Percentiles rank a stretch among this genome's conserved stretches.
Evolutionary conservation across 106 monocot genomes (phyloP).

Genomic region (Chionographis japonica): DNA sequence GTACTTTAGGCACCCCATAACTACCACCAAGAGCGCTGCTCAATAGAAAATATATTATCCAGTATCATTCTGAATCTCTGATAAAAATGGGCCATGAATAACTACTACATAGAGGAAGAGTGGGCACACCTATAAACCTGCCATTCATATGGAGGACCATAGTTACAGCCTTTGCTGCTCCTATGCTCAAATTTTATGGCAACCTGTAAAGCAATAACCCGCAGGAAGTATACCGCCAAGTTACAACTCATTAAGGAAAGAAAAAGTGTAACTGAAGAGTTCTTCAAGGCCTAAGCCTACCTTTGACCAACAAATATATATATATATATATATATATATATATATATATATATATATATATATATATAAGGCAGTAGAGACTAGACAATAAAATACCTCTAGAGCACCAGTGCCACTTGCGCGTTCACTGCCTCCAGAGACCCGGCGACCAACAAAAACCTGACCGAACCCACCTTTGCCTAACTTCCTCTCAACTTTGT

Average conservation of each 20-base stretch:
- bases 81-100: not conserved
- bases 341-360: not conserved
- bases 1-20: conserved; percentile 64
- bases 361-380: conserved; percentile 1
- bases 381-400: conserved; percentile 42
- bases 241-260: not conserved
- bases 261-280: not conserved
- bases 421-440: conserved; percentile 62
- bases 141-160: conserved; percentile 95
- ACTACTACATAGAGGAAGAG: not conserved
- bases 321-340: not conserved
- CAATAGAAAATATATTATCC: not conserved
- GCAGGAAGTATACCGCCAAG: conserved; percentile 1
- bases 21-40: conserved; percentile 57
- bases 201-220: conserved; percentile 31
- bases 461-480: conserved; percentile 98
- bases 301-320: conserved; percentile 2
- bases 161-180: conserved; percentile 86
- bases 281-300: not conserved
- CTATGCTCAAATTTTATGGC: conserved; percentile 83
- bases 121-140: conserved; percentile 71
- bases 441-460: conserved; percentile 88
- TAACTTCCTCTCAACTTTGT: conserved; percentile 78
- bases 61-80: not conserved
- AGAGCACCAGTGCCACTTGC: conserved; percentile 50